Evolutionary conservation across 1,284 basidiomycete genomes (phyloP).

Genomic region (Chalciporus sp.): DNA sequence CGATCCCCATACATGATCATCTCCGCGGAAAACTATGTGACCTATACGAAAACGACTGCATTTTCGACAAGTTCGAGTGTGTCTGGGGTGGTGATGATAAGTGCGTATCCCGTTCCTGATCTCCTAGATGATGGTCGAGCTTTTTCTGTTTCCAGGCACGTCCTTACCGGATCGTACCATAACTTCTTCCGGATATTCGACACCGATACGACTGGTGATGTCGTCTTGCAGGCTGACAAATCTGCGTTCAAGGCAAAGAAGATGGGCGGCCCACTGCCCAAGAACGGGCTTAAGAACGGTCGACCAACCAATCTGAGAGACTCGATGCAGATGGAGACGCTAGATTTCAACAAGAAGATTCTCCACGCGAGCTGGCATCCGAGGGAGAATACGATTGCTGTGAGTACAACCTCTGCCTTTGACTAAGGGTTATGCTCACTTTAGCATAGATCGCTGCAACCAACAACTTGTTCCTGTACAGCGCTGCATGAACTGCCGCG

Average conservation of each 20-base stretch:
- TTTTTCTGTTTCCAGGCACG: conserved; percentile 59
- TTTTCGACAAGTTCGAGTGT: conserved; percentile 99
- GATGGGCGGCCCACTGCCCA: conserved; percentile 82
- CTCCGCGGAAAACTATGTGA: conserved; percentile 97
- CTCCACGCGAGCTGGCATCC: conserved; percentile 98
- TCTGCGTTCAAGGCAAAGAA: conserved; percentile 99
- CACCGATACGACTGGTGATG: conserved; percentile 85
- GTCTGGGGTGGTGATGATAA: conserved; percentile 94
- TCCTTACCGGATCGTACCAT: conserved; percentile 97
- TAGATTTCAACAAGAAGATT: conserved; percentile 99
- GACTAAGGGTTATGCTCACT: conserved; percentile 10
- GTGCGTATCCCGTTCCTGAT: conserved; percentile 53
- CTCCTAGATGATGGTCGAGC: conserved; percentile 5
- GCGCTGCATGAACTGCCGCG: conserved; percentile 62
- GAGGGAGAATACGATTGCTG: conserved; percentile 95
- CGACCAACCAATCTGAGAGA: conserved; percentile 74
- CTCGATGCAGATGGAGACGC: conserved; percentile 85
- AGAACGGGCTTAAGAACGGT: conserved; percentile 72
- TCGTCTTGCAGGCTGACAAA: conserved; percentile 98
- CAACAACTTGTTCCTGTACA: conserved; percentile 91
- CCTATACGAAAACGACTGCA: conserved; percentile 99
- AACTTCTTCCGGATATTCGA: conserved; percentile 99
- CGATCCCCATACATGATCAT: conserved; percentile 99
- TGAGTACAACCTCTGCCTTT: conserved; percentile 43
- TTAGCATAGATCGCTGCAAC: conserved; percentile 82